Evolutionary conservation across 768 basidiomycete genomes (phyloP), one percentile per base, ranked within the genome.

Genomic region (Suillus subalutaceus): DNA sequence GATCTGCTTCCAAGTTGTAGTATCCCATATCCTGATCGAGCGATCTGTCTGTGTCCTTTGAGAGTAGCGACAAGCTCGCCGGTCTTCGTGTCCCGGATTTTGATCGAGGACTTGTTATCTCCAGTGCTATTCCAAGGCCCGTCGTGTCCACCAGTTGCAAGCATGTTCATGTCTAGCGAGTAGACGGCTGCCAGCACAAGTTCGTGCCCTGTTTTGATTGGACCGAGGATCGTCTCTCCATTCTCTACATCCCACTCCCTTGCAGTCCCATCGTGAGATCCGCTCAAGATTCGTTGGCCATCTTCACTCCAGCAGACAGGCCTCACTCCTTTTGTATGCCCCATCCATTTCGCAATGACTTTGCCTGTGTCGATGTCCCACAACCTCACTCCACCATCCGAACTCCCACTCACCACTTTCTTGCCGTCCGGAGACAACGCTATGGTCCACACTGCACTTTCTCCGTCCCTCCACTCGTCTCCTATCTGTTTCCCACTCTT

Each of bases 281-380:
- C 50, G 3, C 50, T 50, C 50, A 50, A 15, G 23, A 50, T 13
- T 50, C 50, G 50, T 13, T 4, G 50, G 26, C 50, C 6, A 26
- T 50, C 23, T 23, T 1, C 13, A 50, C 23, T 50, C 50, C 50
- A 50, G 15, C 23, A 50, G 6, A 50, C 15, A 26, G 23, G 3
- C 0, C 0, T 0, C 50, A 50, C 50, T 23, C 3, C 13, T 0
- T 1, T 0, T 50, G 50, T 50, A 50, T 50, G 13, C 4, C 50
- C 50, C 23, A 3, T 26, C 50, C 50, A 50, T 50, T 3, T 50
- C 23, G 13, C 13, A 4, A 26, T 50, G 2, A 15, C 12, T 50
- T 50, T 50, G 6, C 50, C 23, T 26, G 50, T 26, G 50, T 50
- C 50, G 6, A 50, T 15, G 13, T 50, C 23, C 50, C 50, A 50